These are phyloP conservation scores for Yamadazyma sp. DNA, from an alignment of 805 yeast genomes.

Conservation along the genomic window DNA sequence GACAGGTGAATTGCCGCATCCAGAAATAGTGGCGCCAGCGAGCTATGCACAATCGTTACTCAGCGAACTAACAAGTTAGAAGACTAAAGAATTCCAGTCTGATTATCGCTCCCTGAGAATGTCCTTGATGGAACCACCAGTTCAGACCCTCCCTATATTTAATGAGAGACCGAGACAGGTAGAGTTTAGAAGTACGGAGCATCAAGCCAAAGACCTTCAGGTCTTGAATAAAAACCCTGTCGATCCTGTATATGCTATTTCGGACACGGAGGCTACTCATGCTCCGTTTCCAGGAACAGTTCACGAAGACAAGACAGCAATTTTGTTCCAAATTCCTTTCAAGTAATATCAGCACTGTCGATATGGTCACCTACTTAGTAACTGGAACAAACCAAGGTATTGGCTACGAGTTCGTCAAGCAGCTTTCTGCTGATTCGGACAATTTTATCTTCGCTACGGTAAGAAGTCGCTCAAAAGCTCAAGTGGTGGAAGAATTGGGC, in stretches of 20 bases:
- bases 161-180: too few species aligned
- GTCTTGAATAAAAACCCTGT: too few species aligned
- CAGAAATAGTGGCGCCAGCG: too few species aligned
- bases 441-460: conserved; percentile 41
- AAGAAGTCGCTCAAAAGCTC: conserved; percentile 21
- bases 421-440: conserved; percentile 23
- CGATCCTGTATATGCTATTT: too few species aligned
- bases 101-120: too few species aligned
- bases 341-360: neutral
- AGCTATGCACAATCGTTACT: too few species aligned
- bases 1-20: too few species aligned
- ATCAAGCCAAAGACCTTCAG: too few species aligned
- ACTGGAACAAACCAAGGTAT: conserved; percentile 47
- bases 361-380: conserved; percentile 15
- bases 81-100: neutral
- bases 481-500: conserved; percentile 13
- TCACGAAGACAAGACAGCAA: neutral
- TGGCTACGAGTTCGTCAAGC: conserved; percentile 33
- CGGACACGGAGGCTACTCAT: too few species aligned
- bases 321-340: neutral
- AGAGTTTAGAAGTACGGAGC: too few species aligned
- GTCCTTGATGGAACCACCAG: too few species aligned
- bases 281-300: too few species aligned
- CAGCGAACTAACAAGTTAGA: neutral
- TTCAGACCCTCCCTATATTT: neutral